A percentile compares a stretch with the other conserved stretches of the same genome.
Conservation (phyloP, 768 basidiomycete genomes). For the Grammothele lineata region DNA sequence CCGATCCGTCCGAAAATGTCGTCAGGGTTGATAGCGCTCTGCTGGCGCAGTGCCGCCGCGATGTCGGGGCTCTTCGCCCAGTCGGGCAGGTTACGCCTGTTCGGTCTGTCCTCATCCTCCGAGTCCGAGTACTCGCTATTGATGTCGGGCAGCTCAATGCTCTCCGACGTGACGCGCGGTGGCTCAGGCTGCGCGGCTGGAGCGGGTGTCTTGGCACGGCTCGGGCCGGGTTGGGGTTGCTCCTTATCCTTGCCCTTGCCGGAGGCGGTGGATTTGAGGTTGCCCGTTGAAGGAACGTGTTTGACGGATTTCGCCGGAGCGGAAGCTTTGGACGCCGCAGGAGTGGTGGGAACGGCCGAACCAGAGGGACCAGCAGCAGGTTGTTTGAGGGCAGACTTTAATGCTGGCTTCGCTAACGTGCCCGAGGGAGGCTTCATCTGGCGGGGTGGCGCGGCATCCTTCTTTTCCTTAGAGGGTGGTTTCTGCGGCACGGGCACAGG, state of each 20-base stretch:
- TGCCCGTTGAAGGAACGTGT: slow-evolving; percentile 22
- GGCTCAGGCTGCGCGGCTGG: slow-evolving; percentile 49
- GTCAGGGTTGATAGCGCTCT: slow-evolving; percentile 86
- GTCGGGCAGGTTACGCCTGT: slow-evolving; percentile 68
- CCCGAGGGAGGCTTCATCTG: slow-evolving; percentile 25
- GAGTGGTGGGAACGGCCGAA: slow-evolving; percentile 3
- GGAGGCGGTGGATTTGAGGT: slow-evolving; percentile 36
- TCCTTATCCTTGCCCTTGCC: slow-evolving; percentile 62
- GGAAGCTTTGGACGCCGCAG: slow-evolving; percentile 4
- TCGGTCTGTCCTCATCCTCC: slow-evolving; percentile 69
- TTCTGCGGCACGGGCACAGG: slow-evolving; percentile 52
- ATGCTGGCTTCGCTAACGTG: slow-evolving; percentile 9
- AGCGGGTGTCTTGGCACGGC: slow-evolving; percentile 62
- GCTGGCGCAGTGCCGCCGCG: slow-evolving; percentile 69
- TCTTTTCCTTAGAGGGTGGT: slow-evolving; percentile 52
- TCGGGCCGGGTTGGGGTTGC: slow-evolving; percentile 26
- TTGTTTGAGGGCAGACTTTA: slow-evolving; percentile 11
- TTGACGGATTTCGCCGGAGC: slow-evolving; percentile 16
- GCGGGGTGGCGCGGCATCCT: slow-evolving; percentile 28
- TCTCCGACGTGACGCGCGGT: slow-evolving; percentile 53
- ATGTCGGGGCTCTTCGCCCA: slow-evolving; percentile 95
- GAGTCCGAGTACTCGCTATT: slow-evolving; percentile 97
- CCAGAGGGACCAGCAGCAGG: slow-evolving; percentile 1
- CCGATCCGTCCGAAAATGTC: slow-evolving; percentile 89
- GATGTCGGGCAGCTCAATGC: slow-evolving; percentile 91